These are phyloP conservation scores for Apiotrichum veenhuisii DNA, from an alignment of 1,284 basidiomycete genomes.

Conservation along the genomic window DNA sequence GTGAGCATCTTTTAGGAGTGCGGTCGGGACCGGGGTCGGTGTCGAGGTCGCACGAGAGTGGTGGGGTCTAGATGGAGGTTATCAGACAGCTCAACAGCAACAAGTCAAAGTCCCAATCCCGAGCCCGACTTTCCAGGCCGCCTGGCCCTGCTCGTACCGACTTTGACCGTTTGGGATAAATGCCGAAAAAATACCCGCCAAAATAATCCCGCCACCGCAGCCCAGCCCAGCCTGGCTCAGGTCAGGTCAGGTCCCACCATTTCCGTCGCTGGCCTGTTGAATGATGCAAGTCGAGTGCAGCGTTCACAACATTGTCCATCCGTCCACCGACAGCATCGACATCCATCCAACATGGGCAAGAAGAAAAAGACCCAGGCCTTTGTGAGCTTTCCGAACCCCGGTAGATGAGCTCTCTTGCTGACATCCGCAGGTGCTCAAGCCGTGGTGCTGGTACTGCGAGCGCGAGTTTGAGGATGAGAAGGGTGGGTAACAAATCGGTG, in stretches of 20 bases:
- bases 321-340: conserved; percentile 1
- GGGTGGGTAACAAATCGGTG: conserved; percentile 53
- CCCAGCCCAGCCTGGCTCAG: no score
- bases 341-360: conserved; percentile 43
- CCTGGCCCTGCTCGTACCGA: not conserved
- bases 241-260: no score
- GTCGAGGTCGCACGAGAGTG: not conserved
- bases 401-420: conserved; percentile 5
- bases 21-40: no score
- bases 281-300: not conserved
- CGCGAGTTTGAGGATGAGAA: conserved; percentile 98
- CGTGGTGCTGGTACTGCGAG: conserved; percentile 99
- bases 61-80: not conserved
- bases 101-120: not conserved
- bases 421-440: conserved; percentile 66
- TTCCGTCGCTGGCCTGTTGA: not conserved
- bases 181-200: conserved; percentile 3
- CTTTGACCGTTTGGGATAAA: conserved; percentile 19
- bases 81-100: not conserved
- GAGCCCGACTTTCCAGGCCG: conserved; percentile 5
- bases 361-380: conserved; percentile 49
- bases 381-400: conserved; percentile 29
- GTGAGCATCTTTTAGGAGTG: not conserved
- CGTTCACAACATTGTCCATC: not conserved
- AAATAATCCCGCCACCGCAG: not conserved